These are phyloP conservation scores for Ashbya aceris DNA, from an alignment of 1,139 yeast genomes.

Conservation along the genomic window DNA sequence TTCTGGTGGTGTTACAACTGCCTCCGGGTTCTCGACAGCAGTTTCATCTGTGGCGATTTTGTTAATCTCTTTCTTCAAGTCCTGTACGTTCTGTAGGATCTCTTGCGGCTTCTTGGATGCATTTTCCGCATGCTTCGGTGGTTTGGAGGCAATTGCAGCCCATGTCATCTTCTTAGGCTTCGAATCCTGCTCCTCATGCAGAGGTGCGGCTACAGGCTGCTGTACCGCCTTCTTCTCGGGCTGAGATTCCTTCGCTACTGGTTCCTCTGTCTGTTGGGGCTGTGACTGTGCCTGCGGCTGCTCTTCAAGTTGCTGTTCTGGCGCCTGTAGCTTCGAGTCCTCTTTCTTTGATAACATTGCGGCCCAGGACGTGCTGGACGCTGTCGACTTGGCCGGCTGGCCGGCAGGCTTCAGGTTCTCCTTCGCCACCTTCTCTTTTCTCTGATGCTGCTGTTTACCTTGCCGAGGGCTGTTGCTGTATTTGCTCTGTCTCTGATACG, in stretches of 20 bases:
- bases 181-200: slow-evolving; percentile 4
- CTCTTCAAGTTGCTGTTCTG: slow-evolving; percentile 1
- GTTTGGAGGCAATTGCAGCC: slow-evolving; percentile 35
- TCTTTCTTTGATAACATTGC: slow-evolving; percentile 12
- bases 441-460: slow-evolving; percentile 14
- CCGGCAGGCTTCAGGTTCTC: slow-evolving; percentile 17
- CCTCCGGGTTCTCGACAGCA: not conserved
- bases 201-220: not conserved
- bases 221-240: slow-evolving; percentile 6
- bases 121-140: slow-evolving; percentile 23
- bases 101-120: slow-evolving; percentile 13
- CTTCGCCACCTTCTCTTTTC: slow-evolving; percentile 16
- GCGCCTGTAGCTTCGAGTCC: slow-evolving; percentile 2
- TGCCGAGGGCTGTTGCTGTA: not conserved
- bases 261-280: not conserved
- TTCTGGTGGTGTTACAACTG: not conserved
- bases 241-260: not conserved
- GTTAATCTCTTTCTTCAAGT: slow-evolving; percentile 17
- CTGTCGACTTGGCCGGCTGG: slow-evolving; percentile 15
- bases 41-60: slow-evolving; percentile 8
- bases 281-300: slow-evolving; percentile 2
- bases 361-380: slow-evolving; percentile 21
- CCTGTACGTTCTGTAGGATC: slow-evolving; percentile 16
- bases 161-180: slow-evolving; percentile 30
- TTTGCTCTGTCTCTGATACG: slow-evolving; percentile 12